Percentiles rank a stretch among this genome's conserved stretches.
Evolutionary conservation across 352 stramenopile species (phyloP).

Genomic region (Globisporangium canariense): DNA sequence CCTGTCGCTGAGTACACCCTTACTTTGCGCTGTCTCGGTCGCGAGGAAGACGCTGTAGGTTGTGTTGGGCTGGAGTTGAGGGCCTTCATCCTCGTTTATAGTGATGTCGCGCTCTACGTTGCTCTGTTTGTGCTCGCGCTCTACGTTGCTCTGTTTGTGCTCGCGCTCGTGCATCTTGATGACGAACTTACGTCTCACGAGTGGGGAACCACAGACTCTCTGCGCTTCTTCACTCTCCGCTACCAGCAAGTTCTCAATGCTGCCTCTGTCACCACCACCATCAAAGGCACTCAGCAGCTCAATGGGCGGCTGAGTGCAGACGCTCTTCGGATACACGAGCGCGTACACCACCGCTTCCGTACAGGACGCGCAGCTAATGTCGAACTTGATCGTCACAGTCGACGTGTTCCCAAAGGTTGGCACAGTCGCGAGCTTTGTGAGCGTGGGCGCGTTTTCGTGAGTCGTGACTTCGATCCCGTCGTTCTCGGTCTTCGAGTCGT

Average conservation of each 20-base stretch:
- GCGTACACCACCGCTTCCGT: constrained; percentile 47
- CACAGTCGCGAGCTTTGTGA: constrained; percentile 35
- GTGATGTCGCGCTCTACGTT: constrained; percentile 37
- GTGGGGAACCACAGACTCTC: background rate
- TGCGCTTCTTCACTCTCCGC: background rate
- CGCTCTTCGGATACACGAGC: constrained; percentile 32
- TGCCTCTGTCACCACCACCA: background rate
- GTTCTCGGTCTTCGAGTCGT: constrained; percentile 37
- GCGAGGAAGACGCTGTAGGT: constrained; percentile 51
- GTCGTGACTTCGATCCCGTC: constrained; percentile 52
- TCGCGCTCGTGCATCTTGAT: constrained; percentile 32
- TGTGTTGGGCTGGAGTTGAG: constrained; percentile 34
- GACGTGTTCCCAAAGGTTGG: constrained; percentile 59
- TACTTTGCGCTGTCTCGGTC: constrained; percentile 46
- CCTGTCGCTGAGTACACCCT: constrained; percentile 53
- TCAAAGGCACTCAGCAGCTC: constrained; percentile 7
- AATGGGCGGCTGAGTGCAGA: constrained; percentile 26
- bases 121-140: constrained; percentile 36
- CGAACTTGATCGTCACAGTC: constrained; percentile 50
- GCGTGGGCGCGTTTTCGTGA: constrained; percentile 38
- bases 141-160: constrained; percentile 31
- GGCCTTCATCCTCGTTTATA: background rate
- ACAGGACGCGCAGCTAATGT: constrained; percentile 51
- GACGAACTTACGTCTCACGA: constrained; percentile 13
- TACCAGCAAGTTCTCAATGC: background rate